Conservation (phyloP, 2,329 filamentous ascomycete genomes). For the Orbilia javanica region DNA sequence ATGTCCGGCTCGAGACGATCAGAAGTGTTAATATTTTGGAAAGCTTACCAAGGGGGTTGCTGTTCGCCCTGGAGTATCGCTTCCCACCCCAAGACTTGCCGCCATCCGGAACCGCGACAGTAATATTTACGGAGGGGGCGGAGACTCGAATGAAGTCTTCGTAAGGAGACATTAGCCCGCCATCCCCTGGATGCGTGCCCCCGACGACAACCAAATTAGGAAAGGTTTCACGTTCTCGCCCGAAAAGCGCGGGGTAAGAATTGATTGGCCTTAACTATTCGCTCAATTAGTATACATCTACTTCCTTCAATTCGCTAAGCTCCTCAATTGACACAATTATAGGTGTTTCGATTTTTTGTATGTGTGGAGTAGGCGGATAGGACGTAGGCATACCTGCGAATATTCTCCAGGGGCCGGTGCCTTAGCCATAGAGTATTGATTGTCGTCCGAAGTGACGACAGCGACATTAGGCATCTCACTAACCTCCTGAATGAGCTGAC, state of each 20-base stretch:
- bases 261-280: not conserved
- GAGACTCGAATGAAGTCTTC: not conserved
- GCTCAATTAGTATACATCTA: not conserved
- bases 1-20: not conserved
- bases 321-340: too few relatives aligned
- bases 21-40: not conserved
- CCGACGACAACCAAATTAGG: not conserved
- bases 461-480: slow-evolving; percentile 5
- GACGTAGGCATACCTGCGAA: not conserved
- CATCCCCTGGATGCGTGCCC: not conserved
- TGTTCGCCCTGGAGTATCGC: not conserved
- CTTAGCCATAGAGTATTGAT: not conserved
- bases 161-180: not conserved
- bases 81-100: not conserved
- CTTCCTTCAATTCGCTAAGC: too few relatives aligned
- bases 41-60: not conserved
- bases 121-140: not conserved
- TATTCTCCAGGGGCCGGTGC: not conserved
- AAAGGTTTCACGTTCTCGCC: not conserved
- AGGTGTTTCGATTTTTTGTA: too few relatives aligned
- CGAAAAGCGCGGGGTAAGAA: not conserved
- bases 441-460: not conserved
- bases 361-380: too few relatives aligned
- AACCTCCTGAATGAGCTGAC: slow-evolving; percentile 1
- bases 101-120: not conserved